These are phyloP conservation scores for Persicaria maculosa DNA, from an alignment of 148 eudicot species.

Conservation along the genomic window DNA sequence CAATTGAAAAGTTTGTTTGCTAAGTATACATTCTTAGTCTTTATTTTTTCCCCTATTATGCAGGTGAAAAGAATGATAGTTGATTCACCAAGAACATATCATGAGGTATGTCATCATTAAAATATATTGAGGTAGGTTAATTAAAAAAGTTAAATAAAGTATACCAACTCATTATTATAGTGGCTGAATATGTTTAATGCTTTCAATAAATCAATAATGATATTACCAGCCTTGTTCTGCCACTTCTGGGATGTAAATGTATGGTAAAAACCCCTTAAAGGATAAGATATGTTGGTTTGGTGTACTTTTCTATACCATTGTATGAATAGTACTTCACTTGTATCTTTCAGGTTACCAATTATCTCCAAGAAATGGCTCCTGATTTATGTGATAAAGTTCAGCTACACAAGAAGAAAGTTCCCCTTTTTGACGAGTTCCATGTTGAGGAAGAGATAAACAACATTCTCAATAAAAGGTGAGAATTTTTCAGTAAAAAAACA, in stretches of 20 bases:
- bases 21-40: background rate
- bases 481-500: background rate
- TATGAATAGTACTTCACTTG: background rate
- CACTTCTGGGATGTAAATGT: slow-evolving; percentile 3
- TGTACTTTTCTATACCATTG: background rate
- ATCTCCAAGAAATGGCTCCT: slow-evolving; percentile 92
- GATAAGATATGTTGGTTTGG: no score
- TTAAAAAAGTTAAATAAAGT: no score
- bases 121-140: background rate
- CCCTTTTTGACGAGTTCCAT: slow-evolving; percentile 78
- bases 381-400: slow-evolving; percentile 84
- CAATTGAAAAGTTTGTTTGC: background rate
- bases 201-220: background rate
- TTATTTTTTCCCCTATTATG: slow-evolving; percentile 16
- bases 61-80: slow-evolving; percentile 91
- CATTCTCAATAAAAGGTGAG: slow-evolving; percentile 85
- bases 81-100: slow-evolving; percentile 91
- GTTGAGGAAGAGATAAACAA: slow-evolving; percentile 87
- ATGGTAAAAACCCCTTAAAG: background rate
- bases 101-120: slow-evolving; percentile 51
- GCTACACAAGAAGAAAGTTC: slow-evolving; percentile 60
- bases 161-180: background rate
- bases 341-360: slow-evolving; percentile 70
- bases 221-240: background rate
- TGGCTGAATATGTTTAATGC: background rate